Evolutionary conservation across 306 rosid species (phyloP).

Genomic region (Vigna radiata): DNA sequence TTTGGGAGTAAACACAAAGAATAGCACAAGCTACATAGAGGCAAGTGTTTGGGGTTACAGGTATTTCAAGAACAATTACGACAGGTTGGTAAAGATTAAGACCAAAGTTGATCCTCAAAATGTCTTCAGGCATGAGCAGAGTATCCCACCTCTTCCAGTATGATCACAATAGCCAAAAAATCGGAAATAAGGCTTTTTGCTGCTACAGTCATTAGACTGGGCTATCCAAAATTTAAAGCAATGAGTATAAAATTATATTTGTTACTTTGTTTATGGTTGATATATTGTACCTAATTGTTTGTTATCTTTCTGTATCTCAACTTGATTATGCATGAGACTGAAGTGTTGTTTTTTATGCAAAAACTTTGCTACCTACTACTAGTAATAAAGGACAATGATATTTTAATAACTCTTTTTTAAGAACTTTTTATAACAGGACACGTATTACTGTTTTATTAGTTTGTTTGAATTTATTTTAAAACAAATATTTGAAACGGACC

Average conservation of each 20-base stretch:
- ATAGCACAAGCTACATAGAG: constrained; percentile 42
- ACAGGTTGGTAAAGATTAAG: constrained; percentile 55
- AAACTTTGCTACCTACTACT: neutral
- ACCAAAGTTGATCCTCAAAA: constrained; percentile 57
- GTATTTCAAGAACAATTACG: constrained; percentile 53
- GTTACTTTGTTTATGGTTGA: neutral
- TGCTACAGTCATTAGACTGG: neutral
- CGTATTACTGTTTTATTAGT: too few relatives aligned
- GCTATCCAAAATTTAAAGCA: neutral
- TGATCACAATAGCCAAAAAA: neutral
- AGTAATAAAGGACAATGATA: too few relatives aligned
- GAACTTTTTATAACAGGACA: too few relatives aligned
- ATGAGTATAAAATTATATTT: neutral
- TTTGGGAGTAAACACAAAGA: constrained; percentile 51
- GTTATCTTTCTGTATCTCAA: too few relatives aligned
- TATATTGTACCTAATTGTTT: too few relatives aligned
- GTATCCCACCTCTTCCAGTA: constrained; percentile 53
- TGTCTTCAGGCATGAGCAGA: constrained; percentile 62
- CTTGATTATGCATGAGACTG: neutral
- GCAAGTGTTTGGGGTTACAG: constrained; percentile 56
- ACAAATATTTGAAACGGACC: too few relatives aligned
- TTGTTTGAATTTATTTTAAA: too few relatives aligned
- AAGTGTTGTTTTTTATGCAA: neutral
- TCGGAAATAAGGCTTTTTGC: neutral
- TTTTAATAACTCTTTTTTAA: too few relatives aligned